phyloP scores from a whole-genome alignment of 1,139 yeast species.

The Meyerozyma smithsonii region DNA sequence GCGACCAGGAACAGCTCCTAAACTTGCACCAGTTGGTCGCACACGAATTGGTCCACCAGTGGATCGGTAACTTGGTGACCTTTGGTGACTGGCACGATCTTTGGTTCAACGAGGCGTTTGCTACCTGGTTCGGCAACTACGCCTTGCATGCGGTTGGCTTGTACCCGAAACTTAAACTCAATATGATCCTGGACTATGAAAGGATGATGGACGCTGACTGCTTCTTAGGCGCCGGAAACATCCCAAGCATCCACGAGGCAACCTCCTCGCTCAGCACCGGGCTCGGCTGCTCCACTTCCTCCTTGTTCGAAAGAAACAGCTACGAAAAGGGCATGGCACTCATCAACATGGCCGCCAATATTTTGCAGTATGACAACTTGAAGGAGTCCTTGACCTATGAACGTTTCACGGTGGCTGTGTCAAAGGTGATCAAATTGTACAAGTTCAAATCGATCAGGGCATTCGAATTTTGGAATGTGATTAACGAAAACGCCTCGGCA shows the following conservation, averaged over 20 bases:
- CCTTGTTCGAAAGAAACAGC: slow-evolving; percentile 46
- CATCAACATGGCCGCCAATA: slow-evolving; percentile 49
- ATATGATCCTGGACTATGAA: slow-evolving; percentile 32
- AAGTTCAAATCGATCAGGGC: slow-evolving; percentile 44
- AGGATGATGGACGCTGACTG: slow-evolving; percentile 39
- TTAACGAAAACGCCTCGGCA: slow-evolving; percentile 24
- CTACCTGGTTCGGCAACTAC: slow-evolving; percentile 60
- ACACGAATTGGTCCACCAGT: slow-evolving; percentile 74
- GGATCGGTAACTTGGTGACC: slow-evolving; percentile 65
- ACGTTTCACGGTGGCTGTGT: slow-evolving; percentile 31
- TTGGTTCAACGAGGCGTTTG: slow-evolving; percentile 75
- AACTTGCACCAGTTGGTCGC: slow-evolving; percentile 50
- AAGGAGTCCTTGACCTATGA: slow-evolving; percentile 14
- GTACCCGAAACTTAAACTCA: slow-evolving; percentile 25
- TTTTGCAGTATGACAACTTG: slow-evolving; percentile 33
- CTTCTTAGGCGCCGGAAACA: slow-evolving; percentile 20
- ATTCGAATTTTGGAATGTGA: slow-evolving; percentile 50
- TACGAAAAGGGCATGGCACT: slow-evolving; percentile 65
- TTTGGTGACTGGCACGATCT: slow-evolving; percentile 63
- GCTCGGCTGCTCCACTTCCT: slow-evolving; percentile 34
- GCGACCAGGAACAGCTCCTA: slow-evolving; percentile 16
- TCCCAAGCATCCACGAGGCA: slow-evolving; percentile 23
- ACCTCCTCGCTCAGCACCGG: slow-evolving; percentile 28
- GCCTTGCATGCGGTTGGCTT: slow-evolving; percentile 28
- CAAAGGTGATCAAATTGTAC: slow-evolving; percentile 35